phyloP scores from a whole-genome alignment of 257 asterid species.

The Orobanche coerulescens region DNA sequence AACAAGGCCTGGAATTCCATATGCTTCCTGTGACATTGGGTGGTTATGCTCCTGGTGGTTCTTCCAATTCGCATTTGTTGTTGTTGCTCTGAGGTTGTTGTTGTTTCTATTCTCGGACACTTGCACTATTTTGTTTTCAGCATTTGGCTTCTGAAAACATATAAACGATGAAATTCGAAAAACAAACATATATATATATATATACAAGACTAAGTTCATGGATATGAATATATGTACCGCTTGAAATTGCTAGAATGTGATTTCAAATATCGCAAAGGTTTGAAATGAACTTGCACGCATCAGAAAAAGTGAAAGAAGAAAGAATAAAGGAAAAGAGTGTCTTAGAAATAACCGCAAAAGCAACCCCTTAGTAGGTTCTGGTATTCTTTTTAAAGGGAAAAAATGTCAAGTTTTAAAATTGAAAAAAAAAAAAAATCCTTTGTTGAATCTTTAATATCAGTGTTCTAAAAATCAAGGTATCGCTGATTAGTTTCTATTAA shows the following conservation, averaged over 20 bases:
- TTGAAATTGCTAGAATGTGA: neutral
- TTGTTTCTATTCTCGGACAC: constrained; percentile 27
- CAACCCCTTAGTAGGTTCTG: too few relatives aligned
- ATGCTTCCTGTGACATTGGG: constrained; percentile 16
- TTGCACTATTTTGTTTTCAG: constrained; percentile 24
- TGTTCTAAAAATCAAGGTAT: too few relatives aligned
- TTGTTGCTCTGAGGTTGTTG: constrained; percentile 28
- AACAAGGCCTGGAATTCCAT: constrained; percentile 21
- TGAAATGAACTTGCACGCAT: neutral
- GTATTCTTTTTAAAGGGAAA: too few relatives aligned
- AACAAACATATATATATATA: neutral
- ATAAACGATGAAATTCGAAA: neutral
- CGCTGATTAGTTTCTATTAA: too few relatives aligned
- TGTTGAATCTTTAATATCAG: too few relatives aligned
- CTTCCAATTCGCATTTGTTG: constrained; percentile 16
- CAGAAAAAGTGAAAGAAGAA: neutral
- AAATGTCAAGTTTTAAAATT: too few relatives aligned
- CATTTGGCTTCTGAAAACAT: constrained; percentile 37
- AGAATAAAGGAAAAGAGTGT: too few relatives aligned
- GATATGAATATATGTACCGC: neutral
- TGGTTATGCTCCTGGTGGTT: constrained; percentile 30
- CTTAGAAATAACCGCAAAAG: too few relatives aligned
- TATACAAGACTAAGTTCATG: neutral
- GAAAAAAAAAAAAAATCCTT: too few relatives aligned
- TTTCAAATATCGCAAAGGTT: neutral